Percentiles rank a stretch among this genome's conserved stretches.
phyloP scores from a whole-genome alignment of 2,329 filamentous ascomycete species.

The Exophiala mesophila region DNA sequence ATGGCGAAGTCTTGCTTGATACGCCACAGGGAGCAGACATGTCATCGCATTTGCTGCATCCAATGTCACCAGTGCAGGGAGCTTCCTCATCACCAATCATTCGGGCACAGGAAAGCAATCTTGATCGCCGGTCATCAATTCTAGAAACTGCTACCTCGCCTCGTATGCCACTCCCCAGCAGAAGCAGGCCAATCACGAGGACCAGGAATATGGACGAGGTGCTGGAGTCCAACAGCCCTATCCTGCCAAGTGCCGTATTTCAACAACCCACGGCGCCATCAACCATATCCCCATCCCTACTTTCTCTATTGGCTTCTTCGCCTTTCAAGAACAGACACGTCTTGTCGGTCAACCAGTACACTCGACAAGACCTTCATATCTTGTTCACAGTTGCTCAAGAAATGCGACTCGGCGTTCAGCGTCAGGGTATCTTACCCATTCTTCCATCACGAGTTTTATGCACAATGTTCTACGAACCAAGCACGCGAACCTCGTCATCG shows the following conservation, averaged over 20 bases:
- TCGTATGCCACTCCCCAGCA: slow-evolving; percentile 24
- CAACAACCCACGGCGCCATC: slow-evolving; percentile 49
- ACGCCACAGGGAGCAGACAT: slow-evolving; percentile 65
- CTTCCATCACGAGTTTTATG: slow-evolving; percentile 81
- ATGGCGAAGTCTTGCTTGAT: slow-evolving; percentile 58
- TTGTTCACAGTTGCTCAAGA: slow-evolving; percentile 96
- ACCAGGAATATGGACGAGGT: slow-evolving; percentile 26
- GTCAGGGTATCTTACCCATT: slow-evolving; percentile 81
- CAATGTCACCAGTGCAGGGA: slow-evolving; percentile 53
- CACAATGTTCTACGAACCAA: slow-evolving; percentile 97
- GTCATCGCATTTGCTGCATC: slow-evolving; percentile 56
- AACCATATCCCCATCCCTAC: slow-evolving; percentile 54
- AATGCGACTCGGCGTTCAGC: slow-evolving; percentile 92
- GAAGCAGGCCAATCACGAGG: slow-evolving; percentile 20
- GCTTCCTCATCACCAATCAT: slow-evolving; percentile 38
- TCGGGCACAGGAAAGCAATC: slow-evolving; percentile 33
- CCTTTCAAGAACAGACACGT: slow-evolving; percentile 88
- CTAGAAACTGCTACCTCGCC: slow-evolving; percentile 11
- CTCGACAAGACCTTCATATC: slow-evolving; percentile 78
- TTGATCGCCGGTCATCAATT: slow-evolving; percentile 29
- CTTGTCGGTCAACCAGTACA: slow-evolving; percentile 87
- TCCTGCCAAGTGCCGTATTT: slow-evolving; percentile 15
- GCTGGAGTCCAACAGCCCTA: slow-evolving; percentile 24
- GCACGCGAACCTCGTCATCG: slow-evolving; percentile 87
- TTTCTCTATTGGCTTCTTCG: slow-evolving; percentile 70